A percentile compares a stretch with the other conserved stretches of the same genome.
These are phyloP conservation scores for Bassia scoparia DNA, from an alignment of 148 eudicot species.

Conservation along the genomic window DNA sequence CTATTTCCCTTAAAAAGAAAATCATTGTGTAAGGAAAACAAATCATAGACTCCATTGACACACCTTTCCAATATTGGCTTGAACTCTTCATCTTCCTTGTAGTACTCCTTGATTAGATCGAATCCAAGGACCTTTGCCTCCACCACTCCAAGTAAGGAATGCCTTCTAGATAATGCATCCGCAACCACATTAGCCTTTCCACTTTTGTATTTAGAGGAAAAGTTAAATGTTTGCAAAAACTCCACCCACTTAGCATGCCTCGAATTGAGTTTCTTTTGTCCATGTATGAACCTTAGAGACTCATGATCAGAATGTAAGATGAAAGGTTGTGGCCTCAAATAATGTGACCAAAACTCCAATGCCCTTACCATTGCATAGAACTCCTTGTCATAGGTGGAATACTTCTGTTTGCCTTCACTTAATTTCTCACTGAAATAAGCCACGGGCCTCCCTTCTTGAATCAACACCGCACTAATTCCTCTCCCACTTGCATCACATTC, in stretches of 20 bases:
- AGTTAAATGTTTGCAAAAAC: no score
- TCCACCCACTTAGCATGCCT: no score
- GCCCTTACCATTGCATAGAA: background rate
- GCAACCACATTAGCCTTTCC: background rate
- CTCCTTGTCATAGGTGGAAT: constrained; percentile 3
- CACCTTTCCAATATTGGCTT: no score
- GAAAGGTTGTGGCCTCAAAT: background rate
- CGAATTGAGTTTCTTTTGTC: no score
- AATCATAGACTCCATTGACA: no score
- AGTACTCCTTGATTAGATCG: no score
- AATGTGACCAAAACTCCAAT: background rate
- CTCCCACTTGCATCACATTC: background rate
- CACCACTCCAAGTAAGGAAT: background rate
- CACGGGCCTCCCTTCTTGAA: background rate
- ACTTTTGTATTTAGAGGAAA: background rate
- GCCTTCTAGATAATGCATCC: background rate
- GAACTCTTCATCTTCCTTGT: no score
- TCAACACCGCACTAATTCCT: background rate
- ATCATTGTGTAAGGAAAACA: no score
- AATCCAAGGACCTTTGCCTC: background rate
- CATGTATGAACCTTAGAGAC: no score
- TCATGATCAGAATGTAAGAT: background rate
- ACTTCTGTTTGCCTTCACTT: background rate
- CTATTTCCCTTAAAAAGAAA: no score
- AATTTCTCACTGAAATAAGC: background rate